These are phyloP conservation scores for Adansonia madagascariensis DNA, from an alignment of 441 rosid species.

Conservation along the genomic window DNA sequence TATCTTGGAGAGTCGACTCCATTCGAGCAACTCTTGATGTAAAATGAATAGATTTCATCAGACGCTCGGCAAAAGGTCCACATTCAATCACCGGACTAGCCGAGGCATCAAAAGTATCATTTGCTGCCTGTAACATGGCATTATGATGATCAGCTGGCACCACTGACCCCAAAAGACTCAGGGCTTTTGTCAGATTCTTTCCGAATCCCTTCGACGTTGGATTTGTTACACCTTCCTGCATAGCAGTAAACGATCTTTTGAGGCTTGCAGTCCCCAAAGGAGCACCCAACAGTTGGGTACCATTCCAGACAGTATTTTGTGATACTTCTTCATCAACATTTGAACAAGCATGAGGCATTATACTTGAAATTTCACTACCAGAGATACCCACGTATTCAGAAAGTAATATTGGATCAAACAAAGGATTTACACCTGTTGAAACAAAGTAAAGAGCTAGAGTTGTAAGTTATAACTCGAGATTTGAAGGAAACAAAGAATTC, in stretches of 20 bases:
- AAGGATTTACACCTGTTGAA: constrained; percentile 15
- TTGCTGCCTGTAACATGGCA: constrained; percentile 23
- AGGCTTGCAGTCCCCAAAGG: constrained; percentile 27
- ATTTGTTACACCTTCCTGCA: constrained; percentile 18
- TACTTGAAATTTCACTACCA: constrained; percentile 7
- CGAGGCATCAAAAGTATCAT: constrained; percentile 1
- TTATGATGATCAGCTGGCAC: constrained; percentile 24
- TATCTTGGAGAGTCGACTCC: constrained; percentile 27
- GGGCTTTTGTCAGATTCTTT: not conserved
- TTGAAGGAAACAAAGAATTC: constrained; percentile 26
- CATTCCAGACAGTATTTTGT: constrained; percentile 16
- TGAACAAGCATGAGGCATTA: not conserved
- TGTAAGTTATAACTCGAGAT: not conserved
- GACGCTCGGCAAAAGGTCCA: not conserved
- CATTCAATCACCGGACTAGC: not conserved
- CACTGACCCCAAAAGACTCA: constrained; percentile 20
- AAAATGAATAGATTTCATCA: constrained; percentile 21
- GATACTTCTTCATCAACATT: not conserved
- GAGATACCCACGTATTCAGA: constrained; percentile 9
- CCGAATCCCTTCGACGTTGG: constrained; percentile 7
- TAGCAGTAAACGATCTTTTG: not conserved
- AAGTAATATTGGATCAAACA: constrained; percentile 31
- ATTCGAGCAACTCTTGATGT: constrained; percentile 17
- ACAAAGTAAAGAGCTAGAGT: constrained; percentile 28
- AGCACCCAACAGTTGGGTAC: constrained; percentile 26